A percentile compares a stretch with the other conserved stretches of the same genome.
Evolutionary conservation across 371 early-diverging fungal genomes (phyloP).

Genomic region (Mortierella sp.): DNA sequence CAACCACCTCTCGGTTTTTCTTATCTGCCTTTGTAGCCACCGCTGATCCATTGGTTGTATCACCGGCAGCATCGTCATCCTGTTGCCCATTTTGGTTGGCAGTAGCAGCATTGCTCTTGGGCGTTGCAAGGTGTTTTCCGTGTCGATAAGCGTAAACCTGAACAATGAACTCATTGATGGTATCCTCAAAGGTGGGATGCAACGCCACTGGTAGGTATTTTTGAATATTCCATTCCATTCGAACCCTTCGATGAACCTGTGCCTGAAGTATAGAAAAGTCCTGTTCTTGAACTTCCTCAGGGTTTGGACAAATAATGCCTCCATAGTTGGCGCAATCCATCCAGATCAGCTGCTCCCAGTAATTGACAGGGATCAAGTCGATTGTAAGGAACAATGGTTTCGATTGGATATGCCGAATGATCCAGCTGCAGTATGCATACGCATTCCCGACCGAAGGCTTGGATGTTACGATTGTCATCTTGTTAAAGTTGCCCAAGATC

Average conservation of each 20-base stretch:
- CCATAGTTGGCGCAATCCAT: slow-evolving; percentile 94
- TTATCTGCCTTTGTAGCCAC: slow-evolving; percentile 35
- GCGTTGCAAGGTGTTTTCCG: slow-evolving; percentile 31
- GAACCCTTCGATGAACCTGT: slow-evolving; percentile 55
- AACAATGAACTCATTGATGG: slow-evolving; percentile 69
- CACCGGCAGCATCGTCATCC: slow-evolving; percentile 5
- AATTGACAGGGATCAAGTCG: slow-evolving; percentile 71
- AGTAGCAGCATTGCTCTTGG: not conserved
- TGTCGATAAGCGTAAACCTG: slow-evolving; percentile 61
- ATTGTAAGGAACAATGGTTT: slow-evolving; percentile 83
- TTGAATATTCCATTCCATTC: slow-evolving; percentile 91
- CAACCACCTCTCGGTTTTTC: slow-evolving; percentile 38
- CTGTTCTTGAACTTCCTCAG: slow-evolving; percentile 49
- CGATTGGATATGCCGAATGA: slow-evolving; percentile 73
- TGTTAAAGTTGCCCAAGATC: slow-evolving; percentile 85
- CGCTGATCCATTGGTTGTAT: slow-evolving; percentile 7
- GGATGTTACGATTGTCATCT: slow-evolving; percentile 83
- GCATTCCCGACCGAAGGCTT: slow-evolving; percentile 83
- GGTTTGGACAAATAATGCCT: slow-evolving; percentile 67
- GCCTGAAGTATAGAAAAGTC: slow-evolving; percentile 31
- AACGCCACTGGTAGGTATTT: slow-evolving; percentile 85
- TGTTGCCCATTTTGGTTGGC: slow-evolving; percentile 17
- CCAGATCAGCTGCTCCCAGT: slow-evolving; percentile 92
- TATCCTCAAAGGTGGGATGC: slow-evolving; percentile 74
- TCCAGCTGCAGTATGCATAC: slow-evolving; percentile 78